These are phyloP conservation scores for Trichoderma sp. DNA, from an alignment of 2,329 filamentous ascomycete species.

Conservation along the genomic window DNA sequence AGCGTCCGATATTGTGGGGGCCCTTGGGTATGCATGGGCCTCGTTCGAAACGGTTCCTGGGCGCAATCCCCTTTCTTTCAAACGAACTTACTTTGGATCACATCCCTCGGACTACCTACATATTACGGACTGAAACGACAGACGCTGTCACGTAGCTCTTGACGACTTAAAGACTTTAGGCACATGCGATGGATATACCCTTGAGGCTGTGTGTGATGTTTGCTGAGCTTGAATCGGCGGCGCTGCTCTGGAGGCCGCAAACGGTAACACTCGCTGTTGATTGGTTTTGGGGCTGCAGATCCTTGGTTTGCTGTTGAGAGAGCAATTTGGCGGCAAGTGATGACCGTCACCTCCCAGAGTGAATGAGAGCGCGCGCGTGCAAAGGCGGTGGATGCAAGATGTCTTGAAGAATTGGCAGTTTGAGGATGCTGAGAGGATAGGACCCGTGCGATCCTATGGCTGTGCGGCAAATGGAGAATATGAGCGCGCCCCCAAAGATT, in stretches of 20 bases:
- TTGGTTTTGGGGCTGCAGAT: neutral
- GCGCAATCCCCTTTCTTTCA: constrained; percentile 37
- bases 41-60: constrained; percentile 34
- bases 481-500: constrained; percentile 33
- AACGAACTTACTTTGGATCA: constrained; percentile 41
- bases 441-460: constrained; percentile 27
- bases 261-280: constrained; percentile 12
- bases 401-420: constrained; percentile 38
- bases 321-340: neutral
- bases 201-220: constrained; percentile 44
- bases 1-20: constrained; percentile 35
- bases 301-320: neutral
- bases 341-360: constrained; percentile 15
- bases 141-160: constrained; percentile 44
- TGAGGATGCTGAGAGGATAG: constrained; percentile 34
- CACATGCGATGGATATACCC: constrained; percentile 50
- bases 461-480: constrained; percentile 26
- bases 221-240: constrained; percentile 42
- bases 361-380: constrained; percentile 26
- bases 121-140: constrained; percentile 42
- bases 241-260: constrained; percentile 27
- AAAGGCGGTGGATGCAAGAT: constrained; percentile 43
- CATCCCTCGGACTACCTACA: constrained; percentile 41
- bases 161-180: constrained; percentile 43
- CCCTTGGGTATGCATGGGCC: constrained; percentile 39